phyloP scores from a whole-genome alignment of 345 rosid species.

The Eucalyptus viminalis region DNA sequence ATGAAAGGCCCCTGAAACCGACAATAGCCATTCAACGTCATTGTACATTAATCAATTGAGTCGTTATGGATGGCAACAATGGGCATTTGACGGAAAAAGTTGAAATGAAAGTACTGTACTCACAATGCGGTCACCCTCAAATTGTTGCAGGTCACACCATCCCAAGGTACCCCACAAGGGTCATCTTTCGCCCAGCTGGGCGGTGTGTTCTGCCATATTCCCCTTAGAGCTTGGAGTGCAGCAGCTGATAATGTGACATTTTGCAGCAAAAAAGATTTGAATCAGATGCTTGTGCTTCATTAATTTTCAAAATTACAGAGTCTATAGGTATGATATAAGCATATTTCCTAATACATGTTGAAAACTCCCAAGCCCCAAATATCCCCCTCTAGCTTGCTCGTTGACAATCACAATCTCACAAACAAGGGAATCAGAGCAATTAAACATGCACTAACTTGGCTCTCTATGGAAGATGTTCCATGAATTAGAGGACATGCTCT shows the following conservation, averaged over 20 bases:
- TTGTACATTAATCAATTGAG: not conserved
- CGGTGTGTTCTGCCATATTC: constrained; percentile 64
- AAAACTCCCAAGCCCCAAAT: not conserved
- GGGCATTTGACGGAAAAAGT: not conserved
- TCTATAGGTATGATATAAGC: not conserved
- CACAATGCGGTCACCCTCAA: constrained; percentile 77
- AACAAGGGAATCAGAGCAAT: not conserved
- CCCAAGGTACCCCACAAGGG: constrained; percentile 87
- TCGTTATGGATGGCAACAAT: too few relatives aligned
- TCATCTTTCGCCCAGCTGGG: constrained; percentile 66
- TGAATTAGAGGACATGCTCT: not conserved
- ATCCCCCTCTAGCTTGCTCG: not conserved
- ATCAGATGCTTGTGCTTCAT: not conserved
- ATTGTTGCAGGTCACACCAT: constrained; percentile 66
- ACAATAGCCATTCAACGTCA: not conserved
- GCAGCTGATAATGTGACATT: constrained; percentile 33
- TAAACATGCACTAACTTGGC: not conserved
- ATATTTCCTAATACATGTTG: not conserved
- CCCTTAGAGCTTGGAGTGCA: constrained; percentile 64
- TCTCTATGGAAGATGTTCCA: not conserved
- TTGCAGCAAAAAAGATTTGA: not conserved
- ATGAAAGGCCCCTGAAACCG: constrained; percentile 59
- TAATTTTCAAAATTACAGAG: not conserved
- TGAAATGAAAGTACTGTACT: constrained; percentile 4
- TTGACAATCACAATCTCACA: not conserved